A percentile compares a stretch with the other conserved stretches of the same genome.
phyloP scores from a whole-genome alignment of 768 basidiomycete species.

The Tylopilus subfusipes region DNA sequence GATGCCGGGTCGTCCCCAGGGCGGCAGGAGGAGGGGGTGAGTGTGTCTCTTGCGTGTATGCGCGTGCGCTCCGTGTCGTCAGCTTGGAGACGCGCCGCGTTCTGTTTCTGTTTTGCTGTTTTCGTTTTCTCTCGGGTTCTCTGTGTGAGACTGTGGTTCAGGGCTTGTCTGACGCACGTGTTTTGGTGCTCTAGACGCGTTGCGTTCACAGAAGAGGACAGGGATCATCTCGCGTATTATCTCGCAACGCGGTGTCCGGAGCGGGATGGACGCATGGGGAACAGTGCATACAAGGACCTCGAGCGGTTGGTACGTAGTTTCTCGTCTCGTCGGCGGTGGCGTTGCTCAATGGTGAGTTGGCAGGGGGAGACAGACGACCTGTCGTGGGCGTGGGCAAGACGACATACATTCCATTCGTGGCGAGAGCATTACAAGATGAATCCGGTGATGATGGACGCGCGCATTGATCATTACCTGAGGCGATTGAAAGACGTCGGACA shows the following conservation, averaged over 20 bases:
- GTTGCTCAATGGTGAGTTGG: background rate
- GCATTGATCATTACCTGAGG: slow-evolving; percentile 34
- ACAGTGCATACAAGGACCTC: slow-evolving; percentile 43
- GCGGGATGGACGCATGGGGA: slow-evolving; percentile 45
- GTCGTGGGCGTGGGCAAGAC: slow-evolving; percentile 37
- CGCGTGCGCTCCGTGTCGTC: background rate
- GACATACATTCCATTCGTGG: slow-evolving; percentile 61
- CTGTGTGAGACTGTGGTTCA: too few species aligned
- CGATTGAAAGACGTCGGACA: slow-evolving; percentile 15
- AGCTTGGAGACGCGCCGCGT: too few species aligned
- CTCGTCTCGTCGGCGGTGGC: background rate
- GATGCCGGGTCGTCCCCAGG: slow-evolving; percentile 23
- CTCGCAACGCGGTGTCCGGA: slow-evolving; percentile 46
- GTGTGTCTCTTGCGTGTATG: background rate
- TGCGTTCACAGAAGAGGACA: slow-evolving; percentile 40
- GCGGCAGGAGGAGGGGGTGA: slow-evolving; percentile 1
- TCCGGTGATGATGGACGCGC: slow-evolving; percentile 36
- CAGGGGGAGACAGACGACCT: slow-evolving; percentile 34
- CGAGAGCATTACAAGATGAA: slow-evolving; percentile 56
- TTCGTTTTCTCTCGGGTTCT: too few species aligned
- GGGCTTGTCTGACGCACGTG: background rate
- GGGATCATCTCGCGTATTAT: slow-evolving; percentile 42
- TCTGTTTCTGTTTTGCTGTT: background rate
- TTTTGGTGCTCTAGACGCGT: slow-evolving; percentile 16
- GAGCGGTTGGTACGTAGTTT: slow-evolving; percentile 43